These are phyloP conservation scores for Kwoniella sp. DNA, from an alignment of 768 basidiomycete genomes.

Conservation along the genomic window DNA sequence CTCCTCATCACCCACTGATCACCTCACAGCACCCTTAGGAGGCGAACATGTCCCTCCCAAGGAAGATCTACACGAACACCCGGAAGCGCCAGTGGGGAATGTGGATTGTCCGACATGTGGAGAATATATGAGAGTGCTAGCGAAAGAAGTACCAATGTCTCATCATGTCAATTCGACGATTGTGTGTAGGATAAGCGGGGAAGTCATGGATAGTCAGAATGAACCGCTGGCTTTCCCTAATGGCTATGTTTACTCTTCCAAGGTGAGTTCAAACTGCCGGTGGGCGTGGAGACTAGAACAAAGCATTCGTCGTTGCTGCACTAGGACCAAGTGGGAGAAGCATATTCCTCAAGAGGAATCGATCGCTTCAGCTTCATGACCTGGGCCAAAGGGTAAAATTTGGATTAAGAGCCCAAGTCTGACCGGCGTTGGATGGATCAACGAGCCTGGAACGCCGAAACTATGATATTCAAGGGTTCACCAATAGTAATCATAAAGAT, in stretches of 20 bases:
- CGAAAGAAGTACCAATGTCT: slow-evolving; percentile 81
- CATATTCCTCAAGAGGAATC: no score
- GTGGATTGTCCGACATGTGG: slow-evolving; percentile 87
- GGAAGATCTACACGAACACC: slow-evolving; percentile 42
- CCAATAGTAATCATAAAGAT: not conserved
- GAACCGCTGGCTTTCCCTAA: slow-evolving; percentile 89
- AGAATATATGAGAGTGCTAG: slow-evolving; percentile 71
- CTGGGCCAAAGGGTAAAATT: no score
- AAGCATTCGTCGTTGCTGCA: not conserved
- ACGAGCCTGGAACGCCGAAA: no score
- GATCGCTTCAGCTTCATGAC: no score
- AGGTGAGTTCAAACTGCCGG: slow-evolving; percentile 73
- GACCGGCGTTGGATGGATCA: no score
- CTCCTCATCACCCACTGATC: slow-evolving; percentile 45
- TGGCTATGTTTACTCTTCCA: slow-evolving; percentile 89
- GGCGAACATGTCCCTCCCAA: slow-evolving; percentile 14
- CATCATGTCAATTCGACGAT: slow-evolving; percentile 96
- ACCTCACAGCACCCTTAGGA: slow-evolving; percentile 30
- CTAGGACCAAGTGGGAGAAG: no score
- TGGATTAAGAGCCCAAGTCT: no score
- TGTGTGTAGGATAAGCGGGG: slow-evolving; percentile 85
- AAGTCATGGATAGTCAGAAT: slow-evolving; percentile 93
- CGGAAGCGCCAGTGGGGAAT: slow-evolving; percentile 43
- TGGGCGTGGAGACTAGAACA: no score
- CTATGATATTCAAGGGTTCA: no score